Percentiles rank a stretch among this genome's conserved stretches.
These are phyloP conservation scores for Cymbopogon citratus DNA, from an alignment of 176 grass and related monocot genomes.

Conservation along the genomic window DNA sequence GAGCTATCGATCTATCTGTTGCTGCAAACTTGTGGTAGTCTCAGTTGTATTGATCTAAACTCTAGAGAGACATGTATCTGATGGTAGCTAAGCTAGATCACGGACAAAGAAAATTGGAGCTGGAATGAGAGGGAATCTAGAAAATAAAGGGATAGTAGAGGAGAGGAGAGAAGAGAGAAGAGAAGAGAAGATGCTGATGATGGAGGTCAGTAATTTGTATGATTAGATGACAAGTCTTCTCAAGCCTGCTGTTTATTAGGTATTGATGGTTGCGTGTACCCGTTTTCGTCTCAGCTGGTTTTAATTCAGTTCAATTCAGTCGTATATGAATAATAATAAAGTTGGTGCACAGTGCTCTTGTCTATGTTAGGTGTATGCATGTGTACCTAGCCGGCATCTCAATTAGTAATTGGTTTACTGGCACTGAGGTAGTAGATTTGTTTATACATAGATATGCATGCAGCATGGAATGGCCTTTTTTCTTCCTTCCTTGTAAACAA, in stretches of 20 bases:
- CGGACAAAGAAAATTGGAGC: background rate
- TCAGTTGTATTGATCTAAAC: background rate
- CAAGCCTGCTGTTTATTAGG: slow-evolving; percentile 13
- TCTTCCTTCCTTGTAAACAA: background rate
- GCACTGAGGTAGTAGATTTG: background rate
- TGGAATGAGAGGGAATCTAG: background rate
- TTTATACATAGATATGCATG: background rate
- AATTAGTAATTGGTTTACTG: background rate
- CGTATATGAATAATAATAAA: background rate
- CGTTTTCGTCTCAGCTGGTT: background rate
- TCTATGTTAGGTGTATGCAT: background rate
- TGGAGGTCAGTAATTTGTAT: background rate
- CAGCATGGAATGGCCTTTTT: background rate
- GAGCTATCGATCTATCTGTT: background rate
- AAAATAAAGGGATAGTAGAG: background rate
- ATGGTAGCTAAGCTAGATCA: background rate
- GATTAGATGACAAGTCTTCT: slow-evolving; percentile 14
- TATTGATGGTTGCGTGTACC: slow-evolving; percentile 19
- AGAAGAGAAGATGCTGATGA: background rate
- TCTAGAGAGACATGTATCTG: background rate
- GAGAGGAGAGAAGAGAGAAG: background rate
- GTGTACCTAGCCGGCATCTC: background rate
- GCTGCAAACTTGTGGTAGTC: background rate
- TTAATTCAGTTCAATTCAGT: background rate
- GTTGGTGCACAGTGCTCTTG: background rate